Conservation (phyloP, 2,329 filamentous ascomycete species). For the Basipetospora sp. region DNA sequence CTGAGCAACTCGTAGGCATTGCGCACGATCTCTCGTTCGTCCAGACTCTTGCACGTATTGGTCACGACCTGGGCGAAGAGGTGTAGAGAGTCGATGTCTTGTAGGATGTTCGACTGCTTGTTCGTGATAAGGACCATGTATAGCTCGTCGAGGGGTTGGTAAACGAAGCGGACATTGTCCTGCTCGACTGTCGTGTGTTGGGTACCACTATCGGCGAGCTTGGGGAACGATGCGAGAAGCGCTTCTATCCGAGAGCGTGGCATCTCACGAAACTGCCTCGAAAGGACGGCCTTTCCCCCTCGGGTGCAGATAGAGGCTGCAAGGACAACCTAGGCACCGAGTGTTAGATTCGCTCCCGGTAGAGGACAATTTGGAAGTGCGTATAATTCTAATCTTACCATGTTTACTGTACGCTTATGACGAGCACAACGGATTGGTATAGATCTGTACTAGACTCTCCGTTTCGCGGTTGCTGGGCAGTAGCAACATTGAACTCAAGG, state of each 20-base stretch:
- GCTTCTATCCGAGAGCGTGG: conserved; percentile 92
- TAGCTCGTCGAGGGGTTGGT: conserved; percentile 95
- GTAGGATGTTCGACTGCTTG: conserved; percentile 95
- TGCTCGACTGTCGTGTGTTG: conserved; percentile 98
- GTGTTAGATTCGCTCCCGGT: too few species aligned
- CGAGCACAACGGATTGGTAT: neutral
- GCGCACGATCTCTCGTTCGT: conserved; percentile 85
- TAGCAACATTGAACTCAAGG: too few species aligned
- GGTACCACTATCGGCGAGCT: conserved; percentile 86
- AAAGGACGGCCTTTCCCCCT: conserved; percentile 94
- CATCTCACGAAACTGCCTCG: conserved; percentile 95
- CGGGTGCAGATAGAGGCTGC: conserved; percentile 97
- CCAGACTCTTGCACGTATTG: conserved; percentile 87
- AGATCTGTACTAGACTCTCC: too few species aligned
- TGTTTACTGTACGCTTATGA: conserved; percentile 1
- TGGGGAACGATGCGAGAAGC: conserved; percentile 90
- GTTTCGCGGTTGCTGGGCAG: too few species aligned
- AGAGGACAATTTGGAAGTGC: too few species aligned
- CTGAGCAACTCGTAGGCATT: conserved; percentile 94
- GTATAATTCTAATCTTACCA: too few species aligned
- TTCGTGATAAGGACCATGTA: conserved; percentile 99
- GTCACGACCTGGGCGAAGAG: conserved; percentile 94
- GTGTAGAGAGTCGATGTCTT: conserved; percentile 97
- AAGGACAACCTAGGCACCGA: conserved; percentile 86
- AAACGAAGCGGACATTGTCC: conserved; percentile 98